Evolutionary conservation across 2,329 filamentous ascomycete genomes (phyloP), one percentile per base, ranked within the genome.

Genomic region (Thermothelomyces thermophilus): DNA sequence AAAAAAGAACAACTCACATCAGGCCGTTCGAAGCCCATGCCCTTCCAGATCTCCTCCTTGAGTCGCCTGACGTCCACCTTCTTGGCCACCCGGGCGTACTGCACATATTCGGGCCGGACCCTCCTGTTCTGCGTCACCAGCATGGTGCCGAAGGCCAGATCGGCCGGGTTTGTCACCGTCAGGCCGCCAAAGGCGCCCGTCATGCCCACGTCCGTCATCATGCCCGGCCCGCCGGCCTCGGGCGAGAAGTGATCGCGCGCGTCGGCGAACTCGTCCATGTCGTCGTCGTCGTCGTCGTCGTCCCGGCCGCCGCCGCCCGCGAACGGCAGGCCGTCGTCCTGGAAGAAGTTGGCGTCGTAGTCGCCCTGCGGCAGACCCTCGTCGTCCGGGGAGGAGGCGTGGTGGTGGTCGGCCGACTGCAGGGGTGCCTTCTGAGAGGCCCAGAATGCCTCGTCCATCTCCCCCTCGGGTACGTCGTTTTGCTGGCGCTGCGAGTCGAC

Each of bases 291-390:
- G 42, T 86, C 84, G 41, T 86, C 83, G 47, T 87, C 85, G 36
- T 84, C 4, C 6, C 20, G 83, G 4, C 74, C 50, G 11, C 24
- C 82, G 10, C 79, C 82, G 10, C 79, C 83, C 1, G 79, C 73
- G 60, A 88, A 79, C 1, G 84, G 83, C 56, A 90, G 72, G 1
- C 79, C 84, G 59, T 91, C 87, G 62, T 97, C 93, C 61, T 93
- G 86, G 73, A 97, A 98, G 77, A 97, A 98, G 67, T 97, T 87
- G 52, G 93, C 91, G 65, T 97, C 90, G 68, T 97, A 98, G 63
- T 94, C 84, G 53, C 90, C 90, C 59, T 81, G 74, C 2, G 77
- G 76, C 33, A 77, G 66, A 3, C 82, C 81, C 20, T 84, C 83
- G 14, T 50, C 83, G 14, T 50, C 57, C 17, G 48, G 43, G 1